Conservation (phyloP, 2,329 filamentous ascomycete species). For the Talaromyces sp. region DNA sequence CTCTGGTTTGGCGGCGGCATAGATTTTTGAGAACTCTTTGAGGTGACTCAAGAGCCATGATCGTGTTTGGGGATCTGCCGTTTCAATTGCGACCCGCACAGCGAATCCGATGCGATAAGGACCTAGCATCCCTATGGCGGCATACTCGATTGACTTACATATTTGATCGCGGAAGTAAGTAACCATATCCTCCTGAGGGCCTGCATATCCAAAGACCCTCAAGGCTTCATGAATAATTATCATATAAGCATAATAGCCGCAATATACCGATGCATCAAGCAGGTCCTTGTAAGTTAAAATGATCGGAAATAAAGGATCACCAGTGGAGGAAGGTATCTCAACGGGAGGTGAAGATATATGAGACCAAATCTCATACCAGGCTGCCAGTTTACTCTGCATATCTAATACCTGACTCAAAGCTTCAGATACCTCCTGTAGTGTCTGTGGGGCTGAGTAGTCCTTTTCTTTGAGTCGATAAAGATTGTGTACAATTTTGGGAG, state of each 20-base stretch:
- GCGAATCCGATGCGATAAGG: slow-evolving; percentile 33
- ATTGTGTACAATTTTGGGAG: slow-evolving; percentile 30
- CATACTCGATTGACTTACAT: slow-evolving; percentile 35
- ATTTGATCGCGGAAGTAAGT: slow-evolving; percentile 32
- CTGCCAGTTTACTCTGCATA: slow-evolving; percentile 22
- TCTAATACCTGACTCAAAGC: slow-evolving; percentile 20
- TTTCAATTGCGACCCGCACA: slow-evolving; percentile 29
- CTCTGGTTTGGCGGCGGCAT: slow-evolving; percentile 27
- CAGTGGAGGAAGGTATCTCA: slow-evolving; percentile 21
- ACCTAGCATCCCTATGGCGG: slow-evolving; percentile 25
- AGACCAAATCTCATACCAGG: slow-evolving; percentile 27
- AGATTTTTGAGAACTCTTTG: slow-evolving; percentile 26
- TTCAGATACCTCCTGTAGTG: slow-evolving; percentile 16
- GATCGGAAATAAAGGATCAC: slow-evolving; percentile 23
- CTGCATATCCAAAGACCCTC: slow-evolving; percentile 23
- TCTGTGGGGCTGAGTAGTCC: slow-evolving; percentile 13
- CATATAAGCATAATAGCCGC: slow-evolving; percentile 32
- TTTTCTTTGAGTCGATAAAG: slow-evolving; percentile 25
- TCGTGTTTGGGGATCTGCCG: slow-evolving; percentile 25
- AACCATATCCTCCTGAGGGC: slow-evolving; percentile 26
- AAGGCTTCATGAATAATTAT: slow-evolving; percentile 30
- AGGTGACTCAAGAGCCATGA: slow-evolving; percentile 29
- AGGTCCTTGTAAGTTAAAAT: slow-evolving; percentile 27
- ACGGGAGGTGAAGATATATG: slow-evolving; percentile 19
- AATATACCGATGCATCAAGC: slow-evolving; percentile 26